Conservation (phyloP, 1,284 basidiomycete genomes). For the Melampsora abietis-canadensis region DNA sequence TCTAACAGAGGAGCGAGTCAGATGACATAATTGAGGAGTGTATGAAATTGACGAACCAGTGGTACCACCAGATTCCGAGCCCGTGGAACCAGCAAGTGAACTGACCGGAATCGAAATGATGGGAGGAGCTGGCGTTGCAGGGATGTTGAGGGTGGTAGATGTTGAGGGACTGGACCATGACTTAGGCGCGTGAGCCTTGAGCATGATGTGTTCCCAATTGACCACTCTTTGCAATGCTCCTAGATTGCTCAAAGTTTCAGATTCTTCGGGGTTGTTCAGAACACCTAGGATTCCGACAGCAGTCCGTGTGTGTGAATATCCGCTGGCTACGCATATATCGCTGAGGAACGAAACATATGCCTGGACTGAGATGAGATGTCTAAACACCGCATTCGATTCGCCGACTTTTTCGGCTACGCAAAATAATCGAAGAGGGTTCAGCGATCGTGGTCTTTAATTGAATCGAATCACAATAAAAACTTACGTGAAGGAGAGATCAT, state of each 20-base stretch:
- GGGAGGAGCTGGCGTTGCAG: conserved; percentile 38
- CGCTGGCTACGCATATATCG: conserved; percentile 81
- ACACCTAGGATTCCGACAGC: conserved; percentile 72
- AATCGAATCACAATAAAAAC: conserved; percentile 35
- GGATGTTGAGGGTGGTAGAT: conserved; percentile 1
- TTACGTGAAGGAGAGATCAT: conserved; percentile 62
- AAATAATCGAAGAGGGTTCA: background rate
- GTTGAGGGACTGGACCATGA: conserved; percentile 45
- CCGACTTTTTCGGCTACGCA: conserved; percentile 54
- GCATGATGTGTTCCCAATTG: conserved; percentile 78
- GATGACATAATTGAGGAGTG: background rate
- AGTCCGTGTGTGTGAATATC: conserved; percentile 75
- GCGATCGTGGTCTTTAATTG: conserved; percentile 41
- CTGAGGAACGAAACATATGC: conserved; percentile 77
- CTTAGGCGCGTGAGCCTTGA: conserved; percentile 62
- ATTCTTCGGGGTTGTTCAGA: conserved; percentile 64
- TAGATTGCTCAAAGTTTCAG: conserved; percentile 69
- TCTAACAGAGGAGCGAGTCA: background rate
- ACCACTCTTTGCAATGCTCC: conserved; percentile 78
- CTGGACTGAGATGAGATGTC: conserved; percentile 72
- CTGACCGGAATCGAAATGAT: conserved; percentile 19
- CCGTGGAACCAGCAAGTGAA: background rate
- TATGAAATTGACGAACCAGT: background rate
- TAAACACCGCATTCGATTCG: conserved; percentile 67
- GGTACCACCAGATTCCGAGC: background rate